Base-by-base conservation (phyloP, 176 grass and related monocot genomes). In the Musa itinerans region DNA sequence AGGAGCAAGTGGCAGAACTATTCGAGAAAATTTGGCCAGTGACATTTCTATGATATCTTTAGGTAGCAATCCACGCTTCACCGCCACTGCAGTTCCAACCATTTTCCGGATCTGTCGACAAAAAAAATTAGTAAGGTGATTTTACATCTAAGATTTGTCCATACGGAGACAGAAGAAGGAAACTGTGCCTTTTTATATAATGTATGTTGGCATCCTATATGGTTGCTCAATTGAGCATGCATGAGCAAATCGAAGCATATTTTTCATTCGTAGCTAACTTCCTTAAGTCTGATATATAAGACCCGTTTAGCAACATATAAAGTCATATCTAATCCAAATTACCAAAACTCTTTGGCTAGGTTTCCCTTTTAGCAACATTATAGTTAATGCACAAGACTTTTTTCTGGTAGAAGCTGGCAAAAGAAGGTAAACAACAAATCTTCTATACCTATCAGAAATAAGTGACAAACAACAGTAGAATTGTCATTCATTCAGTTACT, bases 21-120 rank as follows among this genome's bases (percentile, higher is more conserved):
- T 86, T 78, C 86, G 89, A 74, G 86, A 94, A n/a, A 99, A 95
- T 76, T 99, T 99, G 11, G 78, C 83, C 50, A 99, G 81, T 53
- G 95, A 94, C 2, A 99, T 69, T 50, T 87, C 79, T 80, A 94
- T 81, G 34, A 88, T 86, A 55, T 99, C 88, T 83, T 79, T 94
- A 1, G 88, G 91, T 63, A 99, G 73, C 75, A 99, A 83, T 58
- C 84, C 83, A 16, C 83, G 95, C 80, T 92, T 88, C 56, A 99
- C 91, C 53, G 95, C 86, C 55, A 99, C 86, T 1, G 95, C 83
- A 52, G 95, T 89, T 74, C 91, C 85, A 71, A 99, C 86, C 91
- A 99, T 99, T 83, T 99, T 99, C 55, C 86, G 78, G 75, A 94
- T 92, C 95, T 99, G 81, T 53, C 62, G 74, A 27, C 43, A 63